A percentile compares a stretch with the other conserved stretches of the same genome.
phyloP scores from a whole-genome alignment of 2,329 filamentous ascomycete genomes.

The Epichloe festucae region DNA sequence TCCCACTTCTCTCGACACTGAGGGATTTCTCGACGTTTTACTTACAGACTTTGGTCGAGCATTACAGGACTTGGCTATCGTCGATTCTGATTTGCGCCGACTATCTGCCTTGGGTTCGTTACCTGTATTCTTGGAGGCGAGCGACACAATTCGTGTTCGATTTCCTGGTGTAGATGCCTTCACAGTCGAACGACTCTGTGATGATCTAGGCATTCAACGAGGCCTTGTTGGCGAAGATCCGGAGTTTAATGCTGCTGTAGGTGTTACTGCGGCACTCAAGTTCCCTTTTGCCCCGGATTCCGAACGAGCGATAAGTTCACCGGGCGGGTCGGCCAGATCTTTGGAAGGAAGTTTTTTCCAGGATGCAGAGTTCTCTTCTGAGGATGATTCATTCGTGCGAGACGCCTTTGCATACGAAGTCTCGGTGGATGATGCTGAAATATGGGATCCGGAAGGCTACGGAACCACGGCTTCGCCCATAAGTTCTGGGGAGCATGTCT shows the following conservation, averaged over 20 bases:
- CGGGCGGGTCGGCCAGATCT: constrained; percentile 35
- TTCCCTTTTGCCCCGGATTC: constrained; percentile 71
- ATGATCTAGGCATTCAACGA: constrained; percentile 72
- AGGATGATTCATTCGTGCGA: constrained; percentile 22
- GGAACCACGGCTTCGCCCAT: constrained; percentile 35
- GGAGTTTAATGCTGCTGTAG: constrained; percentile 55
- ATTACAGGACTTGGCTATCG: constrained; percentile 66
- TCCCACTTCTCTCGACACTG: constrained; percentile 57
- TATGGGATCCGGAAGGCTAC: constrained; percentile 34
- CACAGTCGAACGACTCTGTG: constrained; percentile 70
- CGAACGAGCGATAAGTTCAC: constrained; percentile 28
- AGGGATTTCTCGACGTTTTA: constrained; percentile 73
- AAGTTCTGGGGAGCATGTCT: constrained; percentile 31
- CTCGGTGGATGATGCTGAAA: constrained; percentile 33
- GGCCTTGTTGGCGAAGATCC: constrained; percentile 67
- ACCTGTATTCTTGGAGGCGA: constrained; percentile 59
- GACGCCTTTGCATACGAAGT: constrained; percentile 30
- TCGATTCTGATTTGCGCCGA: constrained; percentile 69
- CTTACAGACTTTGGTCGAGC: constrained; percentile 80
- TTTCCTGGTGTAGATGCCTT: constrained; percentile 84
- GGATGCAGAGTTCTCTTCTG: constrained; percentile 19
- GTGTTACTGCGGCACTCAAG: constrained; percentile 60
- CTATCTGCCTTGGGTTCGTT: constrained; percentile 71
- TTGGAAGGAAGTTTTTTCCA: constrained; percentile 28
- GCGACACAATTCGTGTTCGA: constrained; percentile 60